A percentile compares a stretch with the other conserved stretches of the same genome.
Conservation (phyloP, 2,329 filamentous ascomycete species). For the Alternaria sp. region DNA sequence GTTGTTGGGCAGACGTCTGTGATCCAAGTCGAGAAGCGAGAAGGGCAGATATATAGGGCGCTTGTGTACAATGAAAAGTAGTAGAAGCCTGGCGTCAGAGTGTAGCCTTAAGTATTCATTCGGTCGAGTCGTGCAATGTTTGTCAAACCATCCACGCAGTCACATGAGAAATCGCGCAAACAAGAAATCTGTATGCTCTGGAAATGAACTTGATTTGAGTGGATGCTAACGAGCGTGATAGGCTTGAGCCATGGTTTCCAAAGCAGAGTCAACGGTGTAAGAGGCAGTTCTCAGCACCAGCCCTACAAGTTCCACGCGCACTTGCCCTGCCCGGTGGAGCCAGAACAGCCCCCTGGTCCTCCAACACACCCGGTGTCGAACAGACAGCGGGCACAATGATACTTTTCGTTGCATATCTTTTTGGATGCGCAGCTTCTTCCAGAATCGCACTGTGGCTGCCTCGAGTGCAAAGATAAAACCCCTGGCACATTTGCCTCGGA, state of each 20-base stretch:
- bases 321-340: not conserved
- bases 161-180: not conserved
- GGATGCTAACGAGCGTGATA: not conserved
- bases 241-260: not conserved
- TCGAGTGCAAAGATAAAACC: not conserved
- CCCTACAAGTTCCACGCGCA: not conserved
- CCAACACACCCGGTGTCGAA: too few species aligned
- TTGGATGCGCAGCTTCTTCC: too few species aligned
- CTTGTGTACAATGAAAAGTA: not conserved
- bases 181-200: not conserved
- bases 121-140: not conserved
- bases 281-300: not conserved
- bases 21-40: not conserved
- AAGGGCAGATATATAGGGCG: not conserved
- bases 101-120: not conserved
- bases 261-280: not conserved
- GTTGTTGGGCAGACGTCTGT: not conserved
- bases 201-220: rapidly evolving
- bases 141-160: not conserved
- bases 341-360: too few species aligned
- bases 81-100: not conserved
- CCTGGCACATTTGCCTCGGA: not conserved
- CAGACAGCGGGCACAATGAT: not conserved
- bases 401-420: too few species aligned
- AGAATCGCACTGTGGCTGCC: too few species aligned